Evolutionary conservation across 2,329 filamentous ascomycete genomes (phyloP).

Genomic region (Xylaria hypoxylon): DNA sequence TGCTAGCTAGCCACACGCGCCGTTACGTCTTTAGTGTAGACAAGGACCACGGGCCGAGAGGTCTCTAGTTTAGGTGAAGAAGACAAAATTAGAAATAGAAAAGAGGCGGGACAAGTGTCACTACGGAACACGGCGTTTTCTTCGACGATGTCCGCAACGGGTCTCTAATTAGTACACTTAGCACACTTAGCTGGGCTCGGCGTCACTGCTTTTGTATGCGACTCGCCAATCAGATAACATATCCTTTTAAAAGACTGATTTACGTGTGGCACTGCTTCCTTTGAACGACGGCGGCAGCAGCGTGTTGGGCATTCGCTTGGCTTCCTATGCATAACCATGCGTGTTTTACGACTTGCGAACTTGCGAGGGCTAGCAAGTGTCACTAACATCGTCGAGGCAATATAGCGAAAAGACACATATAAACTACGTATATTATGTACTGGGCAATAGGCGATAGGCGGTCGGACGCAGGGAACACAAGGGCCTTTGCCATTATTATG

Average conservation of each 20-base stretch:
- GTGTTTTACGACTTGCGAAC: slow-evolving; percentile 3
- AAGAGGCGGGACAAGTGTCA: slow-evolving; percentile 19
- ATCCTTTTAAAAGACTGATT: neutral
- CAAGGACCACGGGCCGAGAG: slow-evolving; percentile 14
- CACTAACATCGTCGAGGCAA: neutral
- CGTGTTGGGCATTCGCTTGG: neutral
- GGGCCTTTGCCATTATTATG: slow-evolving; percentile 6
- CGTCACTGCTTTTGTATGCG: slow-evolving; percentile 3
- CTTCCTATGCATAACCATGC: slow-evolving; percentile 3
- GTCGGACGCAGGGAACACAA: neutral
- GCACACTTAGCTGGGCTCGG: slow-evolving; percentile 14
- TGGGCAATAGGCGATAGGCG: neutral
- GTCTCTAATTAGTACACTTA: slow-evolving; percentile 9
- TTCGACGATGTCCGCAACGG: slow-evolving; percentile 18
- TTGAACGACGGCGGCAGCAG: slow-evolving; percentile 2
- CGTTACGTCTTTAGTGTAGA: slow-evolving; percentile 1
- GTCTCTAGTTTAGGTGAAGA: slow-evolving; percentile 1
- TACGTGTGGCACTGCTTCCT: slow-evolving; percentile 13
- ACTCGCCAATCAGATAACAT: slow-evolving; percentile 25
- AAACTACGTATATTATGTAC: neutral
- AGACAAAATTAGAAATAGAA: slow-evolving; percentile 17
- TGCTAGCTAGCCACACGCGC: slow-evolving; percentile 11
- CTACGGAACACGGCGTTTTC: slow-evolving; percentile 21
- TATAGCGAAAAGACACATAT: slow-evolving; percentile 1
- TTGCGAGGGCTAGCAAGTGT: slow-evolving; percentile 1